A percentile compares a stretch with the other conserved stretches of the same genome.
phyloP scores from a whole-genome alignment of 495 filamentous ascomycete genomes.

The Astrocystis sublimbata region DNA sequence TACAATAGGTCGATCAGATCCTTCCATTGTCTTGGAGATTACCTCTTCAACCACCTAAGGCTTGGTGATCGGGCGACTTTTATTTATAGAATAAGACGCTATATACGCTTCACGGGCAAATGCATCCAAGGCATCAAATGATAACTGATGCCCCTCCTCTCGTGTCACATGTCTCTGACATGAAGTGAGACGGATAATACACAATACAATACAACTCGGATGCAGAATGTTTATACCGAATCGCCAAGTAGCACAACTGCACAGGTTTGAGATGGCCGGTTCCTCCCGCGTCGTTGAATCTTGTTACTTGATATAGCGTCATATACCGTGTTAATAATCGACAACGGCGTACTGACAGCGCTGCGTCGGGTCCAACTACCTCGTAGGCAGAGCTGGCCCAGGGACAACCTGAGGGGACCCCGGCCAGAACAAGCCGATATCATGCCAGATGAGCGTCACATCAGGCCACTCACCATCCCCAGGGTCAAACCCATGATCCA shows the following conservation, averaged over 20 bases:
- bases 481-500: slow-evolving; percentile 8
- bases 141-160: neutral
- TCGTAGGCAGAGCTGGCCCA: neutral
- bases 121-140: neutral
- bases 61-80: too few relatives aligned
- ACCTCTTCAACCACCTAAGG: neutral
- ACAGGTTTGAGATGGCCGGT: neutral
- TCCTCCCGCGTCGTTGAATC: slow-evolving; percentile 10
- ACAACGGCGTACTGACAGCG: neutral
- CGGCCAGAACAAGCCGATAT: slow-evolving; percentile 12
- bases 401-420: neutral
- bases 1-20: neutral
- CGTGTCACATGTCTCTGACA: neutral
- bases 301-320: slow-evolving; percentile 16
- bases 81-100: neutral
- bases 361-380: slow-evolving; percentile 5
- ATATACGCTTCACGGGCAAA: neutral
- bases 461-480: slow-evolving; percentile 15
- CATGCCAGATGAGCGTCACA: slow-evolving; percentile 18
- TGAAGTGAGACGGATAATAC: neutral
- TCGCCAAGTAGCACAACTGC: neutral
- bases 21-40: neutral
- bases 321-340: neutral
- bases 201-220: neutral
- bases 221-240: neutral